Conservation (phyloP, 495 filamentous ascomycete genomes). For the Oidiodendron maius region DNA sequence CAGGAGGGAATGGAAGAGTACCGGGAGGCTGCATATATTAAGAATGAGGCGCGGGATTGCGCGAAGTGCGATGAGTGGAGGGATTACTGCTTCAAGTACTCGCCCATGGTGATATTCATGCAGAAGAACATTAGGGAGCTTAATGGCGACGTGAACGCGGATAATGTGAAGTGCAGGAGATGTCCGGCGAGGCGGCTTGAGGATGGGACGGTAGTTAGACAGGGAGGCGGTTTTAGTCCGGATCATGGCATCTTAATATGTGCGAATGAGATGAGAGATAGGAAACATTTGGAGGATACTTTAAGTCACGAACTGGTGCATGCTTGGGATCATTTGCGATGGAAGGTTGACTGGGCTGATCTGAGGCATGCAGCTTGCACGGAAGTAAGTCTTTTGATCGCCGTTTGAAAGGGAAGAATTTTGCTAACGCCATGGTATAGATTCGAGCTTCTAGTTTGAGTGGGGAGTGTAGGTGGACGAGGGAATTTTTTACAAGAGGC, state of each 20-base stretch:
- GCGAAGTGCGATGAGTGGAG: slow-evolving; percentile 69
- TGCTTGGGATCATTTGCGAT: slow-evolving; percentile 88
- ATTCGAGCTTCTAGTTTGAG: slow-evolving; percentile 88
- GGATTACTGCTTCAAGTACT: slow-evolving; percentile 74
- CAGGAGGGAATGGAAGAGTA: slow-evolving; percentile 63
- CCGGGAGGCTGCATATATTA: slow-evolving; percentile 58
- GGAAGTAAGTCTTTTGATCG: slow-evolving; percentile 55
- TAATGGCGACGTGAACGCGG: slow-evolving; percentile 62
- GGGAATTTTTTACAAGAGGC: slow-evolving; percentile 74
- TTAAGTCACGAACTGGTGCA: slow-evolving; percentile 97
- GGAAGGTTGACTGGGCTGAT: slow-evolving; percentile 76
- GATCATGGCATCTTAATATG: slow-evolving; percentile 84
- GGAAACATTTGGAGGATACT: slow-evolving; percentile 81
- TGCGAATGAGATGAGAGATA: slow-evolving; percentile 74
- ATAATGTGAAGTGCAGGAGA: slow-evolving; percentile 75
- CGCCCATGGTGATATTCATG: slow-evolving; percentile 81
- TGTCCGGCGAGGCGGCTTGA: slow-evolving; percentile 46
- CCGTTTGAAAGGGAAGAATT: background rate
- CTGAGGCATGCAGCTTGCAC: slow-evolving; percentile 88
- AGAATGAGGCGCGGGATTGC: slow-evolving; percentile 67
- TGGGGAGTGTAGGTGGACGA: slow-evolving; percentile 88
- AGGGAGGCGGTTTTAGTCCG: slow-evolving; percentile 76
- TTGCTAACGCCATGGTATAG: slow-evolving; percentile 35
- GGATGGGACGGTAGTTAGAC: slow-evolving; percentile 34
- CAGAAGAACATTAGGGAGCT: slow-evolving; percentile 68